Base-by-base conservation (phyloP, 1,284 basidiomycete genomes). In the Microbotryomycetes sp. region DNA sequence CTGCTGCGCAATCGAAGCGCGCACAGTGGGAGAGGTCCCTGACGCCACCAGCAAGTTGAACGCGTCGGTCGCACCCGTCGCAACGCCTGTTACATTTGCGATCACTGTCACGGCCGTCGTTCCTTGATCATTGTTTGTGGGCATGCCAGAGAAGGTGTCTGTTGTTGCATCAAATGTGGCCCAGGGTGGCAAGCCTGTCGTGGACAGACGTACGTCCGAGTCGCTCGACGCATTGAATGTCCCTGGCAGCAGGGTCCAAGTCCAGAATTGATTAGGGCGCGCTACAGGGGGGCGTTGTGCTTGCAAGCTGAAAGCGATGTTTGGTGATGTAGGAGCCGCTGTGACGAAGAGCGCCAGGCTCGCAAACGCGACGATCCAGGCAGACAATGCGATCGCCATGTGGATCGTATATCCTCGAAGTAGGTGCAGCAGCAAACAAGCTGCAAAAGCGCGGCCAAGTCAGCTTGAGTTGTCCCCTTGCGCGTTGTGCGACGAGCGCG, bases 1-100 rank as follows among this genome's bases (percentile, higher is more conserved):
- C 72, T 89, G 86, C 26, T 79, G 73, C 35, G 76, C 75, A 62
- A 91, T 73, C 56, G 88, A 75, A 52, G 79, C 74, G 65, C 82
- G 73, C 53, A 88, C 69, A 59, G 74, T 78, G 13, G 88, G 87
- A 41, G 35, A 9, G 9, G 35, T 11, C 13, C 81, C 72, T 4
- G 78, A 71, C n/a, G 84, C 83, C 46, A 88, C 83, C 66, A 82
- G 83, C 26, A 90, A 76, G 23, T 77, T 78, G 67, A 88, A 81
- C 30, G 65, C 75, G 55, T 83, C 83, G 76, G 68, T 45, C 53
- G 56, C 31, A 46, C 69, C 52, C n/a, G 45, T 24, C 1, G 64
- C 61, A 4, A 57, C 59, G 24, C 70, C 69, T 13, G 69, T 63
- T 6, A 66, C 82, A 54, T 77, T 78, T 0, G 83, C 86, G 5